Conservation (phyloP, 2,329 filamentous ascomycete genomes). For the Calonectria hongkongensis region DNA sequence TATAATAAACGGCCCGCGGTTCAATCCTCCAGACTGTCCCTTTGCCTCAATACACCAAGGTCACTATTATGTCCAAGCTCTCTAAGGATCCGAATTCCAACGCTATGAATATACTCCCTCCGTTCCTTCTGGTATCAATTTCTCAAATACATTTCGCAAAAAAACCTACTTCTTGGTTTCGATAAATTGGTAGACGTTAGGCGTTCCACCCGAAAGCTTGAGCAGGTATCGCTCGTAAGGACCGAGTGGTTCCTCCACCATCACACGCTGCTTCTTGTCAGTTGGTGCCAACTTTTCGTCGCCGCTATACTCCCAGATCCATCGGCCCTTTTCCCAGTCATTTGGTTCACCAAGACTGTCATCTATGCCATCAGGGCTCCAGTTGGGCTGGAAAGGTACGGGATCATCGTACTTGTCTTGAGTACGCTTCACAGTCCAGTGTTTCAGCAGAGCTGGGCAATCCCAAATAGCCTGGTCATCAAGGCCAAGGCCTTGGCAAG, state of each 20-base stretch:
- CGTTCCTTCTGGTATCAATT: constrained; percentile 9
- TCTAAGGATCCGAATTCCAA: constrained; percentile 1
- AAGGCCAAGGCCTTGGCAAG: constrained; percentile 68
- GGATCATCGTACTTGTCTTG: constrained; percentile 59
- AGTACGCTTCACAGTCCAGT: constrained; percentile 66
- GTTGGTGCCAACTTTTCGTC: constrained; percentile 63
- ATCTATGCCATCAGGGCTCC: constrained; percentile 55
- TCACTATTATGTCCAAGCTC: neutral
- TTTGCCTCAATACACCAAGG: neutral
- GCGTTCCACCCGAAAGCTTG: constrained; percentile 64
- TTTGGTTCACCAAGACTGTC: constrained; percentile 50
- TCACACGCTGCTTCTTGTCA: constrained; percentile 61
- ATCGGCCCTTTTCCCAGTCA: constrained; percentile 60
- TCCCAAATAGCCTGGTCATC: constrained; percentile 70
- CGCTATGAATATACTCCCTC: constrained; percentile 13
- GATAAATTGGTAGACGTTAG: constrained; percentile 66
- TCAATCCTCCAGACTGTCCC: neutral
- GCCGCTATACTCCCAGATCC: constrained; percentile 74
- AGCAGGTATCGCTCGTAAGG: constrained; percentile 72
- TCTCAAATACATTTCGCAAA: neutral
- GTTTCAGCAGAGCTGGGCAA: constrained; percentile 65
- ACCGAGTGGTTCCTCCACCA: constrained; percentile 73
- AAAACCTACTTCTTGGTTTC: constrained; percentile 47
- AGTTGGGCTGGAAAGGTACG: constrained; percentile 57
- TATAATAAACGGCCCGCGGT: neutral